Evolutionary conservation across 768 basidiomycete species (phyloP).

Genomic region (Imleria badia): DNA sequence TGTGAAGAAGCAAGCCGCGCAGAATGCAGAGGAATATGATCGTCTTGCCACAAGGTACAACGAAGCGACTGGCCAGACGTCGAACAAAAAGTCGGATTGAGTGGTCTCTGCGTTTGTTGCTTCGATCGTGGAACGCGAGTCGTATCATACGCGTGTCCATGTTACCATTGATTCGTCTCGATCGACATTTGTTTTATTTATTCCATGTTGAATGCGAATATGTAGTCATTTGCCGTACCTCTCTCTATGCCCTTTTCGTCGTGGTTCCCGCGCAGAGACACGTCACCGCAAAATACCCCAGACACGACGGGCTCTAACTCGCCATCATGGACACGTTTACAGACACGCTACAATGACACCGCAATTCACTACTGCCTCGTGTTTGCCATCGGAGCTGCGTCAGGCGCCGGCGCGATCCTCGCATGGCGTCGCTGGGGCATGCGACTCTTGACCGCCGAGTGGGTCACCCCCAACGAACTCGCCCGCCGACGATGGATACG

Average conservation of each 20-base stretch:
- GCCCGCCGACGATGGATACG: constrained; percentile 64
- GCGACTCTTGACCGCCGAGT: constrained; percentile 64
- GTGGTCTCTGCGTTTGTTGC: no score
- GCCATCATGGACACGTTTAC: background rate
- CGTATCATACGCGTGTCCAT: no score
- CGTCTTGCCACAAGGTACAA: constrained; percentile 79
- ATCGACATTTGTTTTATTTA: no score
- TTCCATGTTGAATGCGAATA: no score
- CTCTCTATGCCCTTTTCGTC: background rate
- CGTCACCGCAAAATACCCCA: no score
- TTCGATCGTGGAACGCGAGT: background rate
- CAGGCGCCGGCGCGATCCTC: constrained; percentile 13
- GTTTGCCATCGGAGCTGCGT: constrained; percentile 17
- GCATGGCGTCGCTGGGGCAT: constrained; percentile 52
- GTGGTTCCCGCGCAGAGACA: constrained; percentile 9
- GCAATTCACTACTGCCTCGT: background rate
- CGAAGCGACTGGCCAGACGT: constrained; percentile 57
- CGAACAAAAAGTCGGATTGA: constrained; percentile 68
- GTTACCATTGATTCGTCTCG: no score
- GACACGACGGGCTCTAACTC: background rate
- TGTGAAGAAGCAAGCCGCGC: constrained; percentile 77
- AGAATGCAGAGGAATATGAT: constrained; percentile 80
- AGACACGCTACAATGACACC: background rate
- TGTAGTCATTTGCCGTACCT: no score
- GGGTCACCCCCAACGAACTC: constrained; percentile 65